These are phyloP conservation scores for Saccharomycopsis amapae DNA, from an alignment of 805 yeast species.

Conservation along the genomic window DNA sequence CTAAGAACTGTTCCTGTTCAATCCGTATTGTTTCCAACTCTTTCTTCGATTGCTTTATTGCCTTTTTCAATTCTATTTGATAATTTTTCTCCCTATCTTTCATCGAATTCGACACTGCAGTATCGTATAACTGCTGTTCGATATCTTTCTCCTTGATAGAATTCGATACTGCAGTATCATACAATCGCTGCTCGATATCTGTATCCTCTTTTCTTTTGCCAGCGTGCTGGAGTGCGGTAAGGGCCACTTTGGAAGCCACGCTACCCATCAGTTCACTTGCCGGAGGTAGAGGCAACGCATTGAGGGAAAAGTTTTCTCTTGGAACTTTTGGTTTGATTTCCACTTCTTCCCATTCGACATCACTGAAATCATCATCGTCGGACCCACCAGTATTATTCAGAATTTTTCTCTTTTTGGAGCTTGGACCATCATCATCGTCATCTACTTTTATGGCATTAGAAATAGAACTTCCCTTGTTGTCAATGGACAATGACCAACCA, in stretches of 20 bases:
- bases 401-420: constrained; percentile 15
- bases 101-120: constrained; percentile 24
- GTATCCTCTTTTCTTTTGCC: constrained; percentile 3
- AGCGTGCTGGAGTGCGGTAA: constrained; percentile 1
- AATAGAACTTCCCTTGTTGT: constrained; percentile 34
- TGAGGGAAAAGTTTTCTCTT: constrained; percentile 35
- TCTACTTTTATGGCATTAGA: constrained; percentile 45
- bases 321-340: constrained; percentile 29
- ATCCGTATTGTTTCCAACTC: constrained; percentile 32
- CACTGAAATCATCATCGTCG: constrained; percentile 37
- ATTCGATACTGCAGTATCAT: constrained; percentile 21
- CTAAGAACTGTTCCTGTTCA: constrained; percentile 18
- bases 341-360: constrained; percentile 69
- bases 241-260: not conserved
- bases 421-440: constrained; percentile 23
- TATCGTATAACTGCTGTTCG: constrained; percentile 20
- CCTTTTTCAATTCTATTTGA: constrained; percentile 30
- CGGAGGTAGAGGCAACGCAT: constrained; percentile 34
- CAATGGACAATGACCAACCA: constrained; percentile 71
- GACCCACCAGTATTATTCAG: constrained; percentile 24
- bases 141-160: constrained; percentile 22
- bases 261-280: constrained; percentile 15
- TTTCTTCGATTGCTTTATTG: constrained; percentile 41
- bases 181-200: constrained; percentile 21
- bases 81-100: constrained; percentile 24